phyloP scores from a whole-genome alignment of 2,329 filamentous ascomycete genomes.

The Colletotrichum agaves region DNA sequence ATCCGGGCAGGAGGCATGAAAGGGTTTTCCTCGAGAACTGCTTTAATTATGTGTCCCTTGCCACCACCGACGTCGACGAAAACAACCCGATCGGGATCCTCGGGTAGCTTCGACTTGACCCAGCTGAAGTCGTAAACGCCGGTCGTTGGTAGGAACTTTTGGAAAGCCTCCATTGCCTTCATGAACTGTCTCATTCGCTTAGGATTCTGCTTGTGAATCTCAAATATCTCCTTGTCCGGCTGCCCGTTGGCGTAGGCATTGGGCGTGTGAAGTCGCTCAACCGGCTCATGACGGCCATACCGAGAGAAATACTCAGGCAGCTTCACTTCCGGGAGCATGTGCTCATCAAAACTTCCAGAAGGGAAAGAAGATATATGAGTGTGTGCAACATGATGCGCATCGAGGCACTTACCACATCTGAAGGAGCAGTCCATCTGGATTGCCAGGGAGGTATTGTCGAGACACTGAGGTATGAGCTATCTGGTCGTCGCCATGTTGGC shows the following conservation, averaged over 20 bases:
- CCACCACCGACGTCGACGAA: slow-evolving; percentile 50
- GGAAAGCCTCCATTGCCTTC: slow-evolving; percentile 43
- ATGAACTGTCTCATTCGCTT: slow-evolving; percentile 43
- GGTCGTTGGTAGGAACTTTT: slow-evolving; percentile 40
- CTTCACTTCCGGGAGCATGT: slow-evolving; percentile 39
- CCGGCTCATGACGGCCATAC: slow-evolving; percentile 46
- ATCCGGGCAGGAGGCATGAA: slow-evolving; percentile 19
- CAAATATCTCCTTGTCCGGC: slow-evolving; percentile 46
- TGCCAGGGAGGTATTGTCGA: slow-evolving; percentile 28
- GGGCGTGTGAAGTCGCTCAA: slow-evolving; percentile 41
- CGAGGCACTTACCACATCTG: slow-evolving; percentile 30
- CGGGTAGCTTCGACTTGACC: slow-evolving; percentile 36
- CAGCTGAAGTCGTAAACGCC: slow-evolving; percentile 47
- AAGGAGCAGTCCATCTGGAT: slow-evolving; percentile 33
- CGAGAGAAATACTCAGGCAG: slow-evolving; percentile 47
- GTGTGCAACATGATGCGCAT: too few relatives aligned
- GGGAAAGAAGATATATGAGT: too few relatives aligned
- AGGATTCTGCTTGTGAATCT: slow-evolving; percentile 42
- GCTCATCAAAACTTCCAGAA: slow-evolving; percentile 42
- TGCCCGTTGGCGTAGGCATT: slow-evolving; percentile 44
- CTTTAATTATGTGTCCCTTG: slow-evolving; percentile 42
- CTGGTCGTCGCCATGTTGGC: slow-evolving; percentile 36
- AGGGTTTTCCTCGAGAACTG: slow-evolving; percentile 32
- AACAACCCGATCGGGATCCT: slow-evolving; percentile 35
- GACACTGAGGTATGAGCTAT: slow-evolving; percentile 42